These are phyloP conservation scores for Saccharomycopsis vini DNA, from an alignment of 805 yeast genomes.

Conservation along the genomic window DNA sequence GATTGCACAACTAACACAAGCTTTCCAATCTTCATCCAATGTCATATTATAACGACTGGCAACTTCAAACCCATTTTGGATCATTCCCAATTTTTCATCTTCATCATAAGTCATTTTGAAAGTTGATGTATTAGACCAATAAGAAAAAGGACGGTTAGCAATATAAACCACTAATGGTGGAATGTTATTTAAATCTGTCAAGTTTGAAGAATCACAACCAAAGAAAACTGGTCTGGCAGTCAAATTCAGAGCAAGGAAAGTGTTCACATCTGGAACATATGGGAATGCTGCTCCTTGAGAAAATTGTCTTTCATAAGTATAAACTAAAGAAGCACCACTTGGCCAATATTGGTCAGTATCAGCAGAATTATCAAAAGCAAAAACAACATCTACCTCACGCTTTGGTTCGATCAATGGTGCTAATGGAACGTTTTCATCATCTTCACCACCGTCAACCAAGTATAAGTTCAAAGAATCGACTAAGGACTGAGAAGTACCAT, in stretches of 20 bases:
- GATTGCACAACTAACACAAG: conserved; percentile 78
- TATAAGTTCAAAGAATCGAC: conserved; percentile 35
- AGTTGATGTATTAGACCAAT: conserved; percentile 64
- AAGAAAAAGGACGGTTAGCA: conserved; percentile 64
- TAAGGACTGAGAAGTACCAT: conserved; percentile 31
- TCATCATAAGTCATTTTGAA: conserved; percentile 53
- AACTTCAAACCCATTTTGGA: conserved; percentile 67
- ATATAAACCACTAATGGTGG: conserved; percentile 75
- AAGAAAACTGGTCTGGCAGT: conserved; percentile 70
- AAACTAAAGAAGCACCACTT: conserved; percentile 50
- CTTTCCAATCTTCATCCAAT: conserved; percentile 56
- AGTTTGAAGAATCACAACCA: conserved; percentile 55
- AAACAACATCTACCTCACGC: conserved; percentile 52
- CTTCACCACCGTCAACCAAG: conserved; percentile 70
- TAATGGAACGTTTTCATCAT: conserved; percentile 54
- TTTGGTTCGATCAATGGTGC: conserved; percentile 51
- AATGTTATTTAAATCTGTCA: conserved; percentile 20
- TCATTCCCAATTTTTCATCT: conserved; percentile 48
- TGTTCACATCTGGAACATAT: conserved; percentile 60
- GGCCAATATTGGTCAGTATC: conserved; percentile 60
- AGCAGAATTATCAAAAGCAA: conserved; percentile 60
- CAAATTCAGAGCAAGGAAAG: conserved; percentile 52
- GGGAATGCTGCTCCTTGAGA: conserved; percentile 64
- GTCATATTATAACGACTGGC: conserved; percentile 60
- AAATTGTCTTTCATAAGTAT: conserved; percentile 54